Conservation (phyloP, 2,329 filamentous ascomycete species). For the Alternaria triticimaculans region DNA sequence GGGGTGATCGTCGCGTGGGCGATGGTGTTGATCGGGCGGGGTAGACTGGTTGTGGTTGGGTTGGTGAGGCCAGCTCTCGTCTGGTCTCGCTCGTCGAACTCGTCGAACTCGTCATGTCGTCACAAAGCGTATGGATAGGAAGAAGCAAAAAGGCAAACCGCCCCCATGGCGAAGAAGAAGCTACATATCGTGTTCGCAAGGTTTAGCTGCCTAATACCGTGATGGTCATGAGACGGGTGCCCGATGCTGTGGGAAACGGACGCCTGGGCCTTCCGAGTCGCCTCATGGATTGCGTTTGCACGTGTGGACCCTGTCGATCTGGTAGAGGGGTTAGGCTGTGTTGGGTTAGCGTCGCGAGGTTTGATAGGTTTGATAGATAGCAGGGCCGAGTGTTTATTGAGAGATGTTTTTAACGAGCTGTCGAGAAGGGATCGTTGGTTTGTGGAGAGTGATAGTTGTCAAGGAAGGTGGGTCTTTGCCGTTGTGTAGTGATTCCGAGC, state of each 20-base stretch:
- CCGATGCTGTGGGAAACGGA: constrained; percentile 7
- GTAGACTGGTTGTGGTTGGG: background rate
- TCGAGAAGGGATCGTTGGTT: background rate
- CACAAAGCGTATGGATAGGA: background rate
- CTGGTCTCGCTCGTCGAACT: too few species aligned
- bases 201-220: constrained; percentile 1
- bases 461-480: too few species aligned
- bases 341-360: background rate
- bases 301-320: constrained; percentile 1
- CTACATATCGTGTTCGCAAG: constrained; percentile 7
- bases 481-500: too few species aligned
- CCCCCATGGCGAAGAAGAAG: background rate
- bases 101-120: background rate
- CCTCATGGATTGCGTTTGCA: background rate
- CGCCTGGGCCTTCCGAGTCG: constrained; percentile 5
- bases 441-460: too few species aligned
- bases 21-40: constrained; percentile 9
- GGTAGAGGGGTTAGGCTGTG: background rate
- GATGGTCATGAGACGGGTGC: constrained; percentile 21
- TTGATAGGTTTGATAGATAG: background rate
- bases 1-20: constrained; percentile 11
- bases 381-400: background rate
- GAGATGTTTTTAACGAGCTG: background rate
- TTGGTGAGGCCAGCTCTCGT: background rate
- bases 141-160: background rate